A percentile compares a stretch with the other conserved stretches of the same genome.
Evolutionary conservation across 768 basidiomycete species (phyloP).

Genomic region (Tylopilus plumbeoviolaceoides): DNA sequence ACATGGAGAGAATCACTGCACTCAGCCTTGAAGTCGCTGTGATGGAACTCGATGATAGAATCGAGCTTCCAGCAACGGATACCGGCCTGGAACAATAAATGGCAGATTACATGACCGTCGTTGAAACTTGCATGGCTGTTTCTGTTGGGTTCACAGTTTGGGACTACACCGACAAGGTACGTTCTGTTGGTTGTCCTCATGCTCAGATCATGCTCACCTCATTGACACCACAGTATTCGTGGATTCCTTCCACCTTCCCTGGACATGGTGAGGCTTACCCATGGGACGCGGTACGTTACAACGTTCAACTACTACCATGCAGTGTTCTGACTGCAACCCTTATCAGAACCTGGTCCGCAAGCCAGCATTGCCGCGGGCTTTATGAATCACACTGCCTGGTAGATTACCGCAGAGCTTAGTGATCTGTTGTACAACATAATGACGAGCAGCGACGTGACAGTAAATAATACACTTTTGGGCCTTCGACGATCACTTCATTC

Average conservation of each 20-base stretch:
- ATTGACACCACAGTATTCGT: conserved; percentile 12
- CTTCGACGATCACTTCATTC: conserved; percentile 28
- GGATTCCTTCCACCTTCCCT: conserved; percentile 6
- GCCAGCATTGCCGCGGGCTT: conserved; percentile 11
- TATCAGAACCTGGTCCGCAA: conserved; percentile 14
- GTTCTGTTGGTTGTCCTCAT: conserved; percentile 11
- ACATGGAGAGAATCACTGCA: conserved; percentile 19
- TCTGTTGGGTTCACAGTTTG: conserved; percentile 31
- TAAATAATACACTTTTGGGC: background rate
- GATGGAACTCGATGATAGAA: conserved; percentile 65
- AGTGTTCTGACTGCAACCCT: background rate
- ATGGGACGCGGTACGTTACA: conserved; percentile 12
- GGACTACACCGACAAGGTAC: conserved; percentile 39
- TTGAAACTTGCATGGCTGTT: conserved; percentile 48
- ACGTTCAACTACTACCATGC: background rate
- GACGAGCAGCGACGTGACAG: background rate
- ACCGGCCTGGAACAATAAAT: conserved; percentile 51
- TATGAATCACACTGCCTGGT: background rate
- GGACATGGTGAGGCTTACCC: conserved; percentile 15
- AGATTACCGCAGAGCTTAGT: background rate
- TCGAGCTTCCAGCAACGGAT: conserved; percentile 45
- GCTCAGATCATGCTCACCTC: background rate
- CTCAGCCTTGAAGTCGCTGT: conserved; percentile 66
- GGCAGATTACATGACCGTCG: conserved; percentile 52
- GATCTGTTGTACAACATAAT: conserved; percentile 4